Conservation (phyloP, 805 yeast genomes). For the Komagataella ulmi region DNA sequence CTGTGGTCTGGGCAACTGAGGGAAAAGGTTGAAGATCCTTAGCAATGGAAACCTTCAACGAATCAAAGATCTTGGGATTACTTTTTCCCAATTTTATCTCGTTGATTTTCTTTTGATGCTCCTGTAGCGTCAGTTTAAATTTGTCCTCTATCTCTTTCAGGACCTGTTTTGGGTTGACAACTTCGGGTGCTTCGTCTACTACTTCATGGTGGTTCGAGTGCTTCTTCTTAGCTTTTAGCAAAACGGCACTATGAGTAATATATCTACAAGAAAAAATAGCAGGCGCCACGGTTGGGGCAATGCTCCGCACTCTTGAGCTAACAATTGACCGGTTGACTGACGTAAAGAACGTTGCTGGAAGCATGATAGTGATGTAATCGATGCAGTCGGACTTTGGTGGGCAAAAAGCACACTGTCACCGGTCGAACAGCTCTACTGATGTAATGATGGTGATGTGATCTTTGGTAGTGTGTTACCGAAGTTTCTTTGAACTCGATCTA, state of each 20-base stretch:
- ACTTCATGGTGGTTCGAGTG: constrained; percentile 3
- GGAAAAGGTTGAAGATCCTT: constrained; percentile 38
- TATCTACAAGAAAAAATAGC: background rate
- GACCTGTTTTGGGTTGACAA: constrained; percentile 16
- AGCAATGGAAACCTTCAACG: constrained; percentile 34
- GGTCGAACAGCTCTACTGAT: background rate
- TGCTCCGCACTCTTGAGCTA: background rate
- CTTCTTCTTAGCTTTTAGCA: constrained; percentile 4
- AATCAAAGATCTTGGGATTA: constrained; percentile 53
- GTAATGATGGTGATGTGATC: background rate
- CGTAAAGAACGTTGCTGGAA: background rate
- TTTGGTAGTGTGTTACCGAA: background rate
- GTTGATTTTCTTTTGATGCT: constrained; percentile 39
- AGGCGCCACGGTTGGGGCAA: background rate
- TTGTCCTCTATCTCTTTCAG: constrained; percentile 23
- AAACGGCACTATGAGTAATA: background rate
- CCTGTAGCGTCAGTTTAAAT: constrained; percentile 34
- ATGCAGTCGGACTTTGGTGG: background rate
- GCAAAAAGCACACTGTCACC: background rate
- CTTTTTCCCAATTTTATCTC: constrained; percentile 61
- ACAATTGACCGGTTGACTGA: background rate
- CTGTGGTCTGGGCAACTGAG: constrained; percentile 56
- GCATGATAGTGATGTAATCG: background rate
- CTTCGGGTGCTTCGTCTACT: constrained; percentile 10
- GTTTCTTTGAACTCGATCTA: background rate